Evolutionary conservation across 2,329 filamentous ascomycete species (phyloP), one percentile per base, ranked within the genome.

Genomic region (Aspergillus melleus): DNA sequence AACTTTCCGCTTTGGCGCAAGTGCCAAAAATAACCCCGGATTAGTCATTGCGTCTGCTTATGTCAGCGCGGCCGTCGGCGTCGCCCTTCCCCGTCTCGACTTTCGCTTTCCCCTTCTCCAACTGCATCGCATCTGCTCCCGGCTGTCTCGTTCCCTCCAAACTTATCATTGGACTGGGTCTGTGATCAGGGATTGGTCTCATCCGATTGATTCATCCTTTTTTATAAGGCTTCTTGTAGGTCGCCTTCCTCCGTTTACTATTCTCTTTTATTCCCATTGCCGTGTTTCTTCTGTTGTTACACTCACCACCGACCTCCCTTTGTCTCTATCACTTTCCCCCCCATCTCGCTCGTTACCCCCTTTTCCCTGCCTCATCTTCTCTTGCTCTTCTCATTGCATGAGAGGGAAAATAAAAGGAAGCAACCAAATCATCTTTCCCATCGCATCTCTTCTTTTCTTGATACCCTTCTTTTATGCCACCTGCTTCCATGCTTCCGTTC

Each of bases 141-240:
- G 47, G 61, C 57, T 57, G 49, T 47, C 63, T 53, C 39, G 50
- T 54, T 56, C 47, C 56, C 55, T 66, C 61, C 47, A 59, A 55
- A 54, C 36, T 58, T 42, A 50, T 42, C 36, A 42, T 65, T 60
- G 61, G 62, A 61, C 62, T 62, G 61, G 61, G 61, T 52, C 36
- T 16, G 50, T 61, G 42, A 49, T 64, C 42, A 49, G 64, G 57
- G 59, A 55, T 51, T 64, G 52, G 52, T 64, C 60, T 54, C 58
- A 49, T 61, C 59, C 61, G 52, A 58, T 61, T 60, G 20, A 55
- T 55, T 22, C 47, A 55, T 63, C 58, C 61, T 62, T 64, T 62
- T 55, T 66, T 62, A 59, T 64, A 68, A 70, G 74, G 75, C 74
- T 77, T 75, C 75, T 77, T 76, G 74, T 78, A 77, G 74, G 75